Evolutionary conservation across 2,329 filamentous ascomycete genomes (phyloP).

Genomic region (Emmonsia crescens): DNA sequence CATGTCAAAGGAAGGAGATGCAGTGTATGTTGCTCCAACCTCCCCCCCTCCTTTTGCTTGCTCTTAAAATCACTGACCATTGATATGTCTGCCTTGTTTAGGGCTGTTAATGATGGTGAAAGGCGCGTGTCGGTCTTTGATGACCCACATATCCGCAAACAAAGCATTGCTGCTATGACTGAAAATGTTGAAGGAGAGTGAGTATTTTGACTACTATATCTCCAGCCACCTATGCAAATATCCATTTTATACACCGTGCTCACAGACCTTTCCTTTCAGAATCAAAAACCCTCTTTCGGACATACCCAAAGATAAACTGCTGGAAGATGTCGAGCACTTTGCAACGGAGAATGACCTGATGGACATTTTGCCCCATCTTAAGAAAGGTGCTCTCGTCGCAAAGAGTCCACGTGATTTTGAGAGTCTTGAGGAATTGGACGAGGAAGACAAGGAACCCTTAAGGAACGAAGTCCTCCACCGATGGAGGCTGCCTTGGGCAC

Average conservation of each 20-base stretch:
- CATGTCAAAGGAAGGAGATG: conserved; percentile 3
- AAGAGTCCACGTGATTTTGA: conserved; percentile 57
- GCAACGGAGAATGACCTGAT: conserved; percentile 50
- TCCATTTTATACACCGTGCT: background rate
- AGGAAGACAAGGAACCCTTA: conserved; percentile 35
- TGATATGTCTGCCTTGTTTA: background rate
- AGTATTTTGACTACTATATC: conserved; percentile 7
- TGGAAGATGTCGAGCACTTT: conserved; percentile 23
- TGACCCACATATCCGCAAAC: conserved; percentile 7
- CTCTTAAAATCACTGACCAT: background rate
- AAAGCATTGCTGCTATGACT: conserved; percentile 20
- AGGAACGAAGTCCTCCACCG: conserved; percentile 35
- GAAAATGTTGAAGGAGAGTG: conserved; percentile 26
- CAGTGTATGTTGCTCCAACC: background rate
- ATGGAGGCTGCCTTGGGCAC: conserved; percentile 38
- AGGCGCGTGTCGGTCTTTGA: conserved; percentile 11
- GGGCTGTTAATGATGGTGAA: background rate
- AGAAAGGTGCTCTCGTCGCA: conserved; percentile 57
- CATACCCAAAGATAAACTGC: conserved; percentile 21
- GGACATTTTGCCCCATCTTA: conserved; percentile 38
- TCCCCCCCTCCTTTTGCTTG: background rate
- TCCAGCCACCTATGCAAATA: background rate
- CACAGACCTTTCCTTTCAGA: conserved; percentile 16
- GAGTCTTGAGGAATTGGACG: conserved; percentile 48
- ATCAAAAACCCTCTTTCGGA: conserved; percentile 25